Evolutionary conservation across 495 filamentous ascomycete species (phyloP).

Genomic region (Talaromyces wortmannii): DNA sequence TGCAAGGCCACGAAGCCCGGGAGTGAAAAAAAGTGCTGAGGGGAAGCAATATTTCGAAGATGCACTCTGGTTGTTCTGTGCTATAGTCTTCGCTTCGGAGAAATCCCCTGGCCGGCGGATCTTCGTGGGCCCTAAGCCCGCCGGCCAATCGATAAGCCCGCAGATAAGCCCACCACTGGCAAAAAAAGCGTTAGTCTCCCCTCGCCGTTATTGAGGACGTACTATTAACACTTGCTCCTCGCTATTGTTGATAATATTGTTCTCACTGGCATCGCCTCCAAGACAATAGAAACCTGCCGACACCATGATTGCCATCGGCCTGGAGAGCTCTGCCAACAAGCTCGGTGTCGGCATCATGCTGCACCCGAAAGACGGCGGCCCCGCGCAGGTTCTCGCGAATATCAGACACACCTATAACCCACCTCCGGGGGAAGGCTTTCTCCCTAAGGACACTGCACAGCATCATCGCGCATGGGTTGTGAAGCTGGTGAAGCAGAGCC

Average conservation of each 20-base stretch:
- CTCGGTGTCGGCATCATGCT: conserved; percentile 88
- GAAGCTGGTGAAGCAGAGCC: conserved; percentile 65
- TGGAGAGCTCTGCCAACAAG: conserved; percentile 98
- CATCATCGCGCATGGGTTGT: conserved; percentile 88
- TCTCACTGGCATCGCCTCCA: too few relatives aligned
- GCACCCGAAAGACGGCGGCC: conserved; percentile 57
- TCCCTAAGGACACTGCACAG: conserved; percentile 89
- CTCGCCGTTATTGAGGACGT: background rate
- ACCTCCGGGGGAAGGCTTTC: conserved; percentile 88
- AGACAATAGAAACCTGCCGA: too few relatives aligned
- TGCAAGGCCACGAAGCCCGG: conserved; percentile 10
- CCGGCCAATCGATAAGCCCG: conserved; percentile 13
- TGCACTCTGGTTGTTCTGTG: conserved; percentile 6
- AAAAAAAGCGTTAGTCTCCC: background rate
- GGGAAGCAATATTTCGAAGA: conserved; percentile 7
- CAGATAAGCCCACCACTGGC: background rate
- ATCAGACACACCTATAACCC: conserved; percentile 89
- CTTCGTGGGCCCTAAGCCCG: background rate
- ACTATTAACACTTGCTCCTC: too few relatives aligned
- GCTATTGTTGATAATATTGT: too few relatives aligned
- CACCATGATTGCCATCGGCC: conserved; percentile 77
- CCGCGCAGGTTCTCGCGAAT: conserved; percentile 79
- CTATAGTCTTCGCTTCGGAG: conserved; percentile 16
- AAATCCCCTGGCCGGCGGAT: conserved; percentile 12
- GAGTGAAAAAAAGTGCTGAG: conserved; percentile 10